Conservation (phyloP, 2,329 filamentous ascomycete genomes). For the Aspergillus puulaauensis region DNA sequence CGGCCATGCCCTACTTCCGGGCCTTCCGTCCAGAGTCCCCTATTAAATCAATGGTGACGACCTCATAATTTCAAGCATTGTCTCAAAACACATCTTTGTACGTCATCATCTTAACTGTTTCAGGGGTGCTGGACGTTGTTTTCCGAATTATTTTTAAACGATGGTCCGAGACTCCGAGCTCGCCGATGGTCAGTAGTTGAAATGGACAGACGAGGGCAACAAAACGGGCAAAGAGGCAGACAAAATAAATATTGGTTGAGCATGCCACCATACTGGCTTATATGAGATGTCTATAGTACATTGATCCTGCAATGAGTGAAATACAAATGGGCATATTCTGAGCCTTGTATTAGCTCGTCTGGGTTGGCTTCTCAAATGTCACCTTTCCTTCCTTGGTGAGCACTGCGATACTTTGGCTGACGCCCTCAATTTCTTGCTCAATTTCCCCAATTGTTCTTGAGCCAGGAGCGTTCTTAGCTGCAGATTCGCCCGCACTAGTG, state of each 20-base stretch:
- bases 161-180: no score
- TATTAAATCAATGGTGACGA: not conserved
- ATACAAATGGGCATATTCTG: conserved; percentile 9
- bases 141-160: not conserved
- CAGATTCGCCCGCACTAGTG: conserved; percentile 9
- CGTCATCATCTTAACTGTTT: not conserved
- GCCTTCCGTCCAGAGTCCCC: not conserved
- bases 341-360: conserved; percentile 18
- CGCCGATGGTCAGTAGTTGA: not conserved
- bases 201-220: not conserved
- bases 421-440: conserved; percentile 31
- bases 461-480: conserved; percentile 15
- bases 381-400: conserved; percentile 65
- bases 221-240: not conserved
- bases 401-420: conserved; percentile 49
- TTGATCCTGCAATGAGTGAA: conserved; percentile 21
- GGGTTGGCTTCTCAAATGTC: conserved; percentile 51
- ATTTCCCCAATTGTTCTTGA: conserved; percentile 29
- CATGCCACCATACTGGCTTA: not conserved
- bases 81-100: not conserved
- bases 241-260: not conserved
- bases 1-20: not conserved
- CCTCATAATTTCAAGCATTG: not conserved
- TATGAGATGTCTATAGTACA: conserved; percentile 22
- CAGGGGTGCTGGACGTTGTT: not conserved